Evolutionary conservation across 2,329 filamentous ascomycete species (phyloP), one percentile per base, ranked within the genome.

Genomic region (Talaromyces atroroseus): DNA sequence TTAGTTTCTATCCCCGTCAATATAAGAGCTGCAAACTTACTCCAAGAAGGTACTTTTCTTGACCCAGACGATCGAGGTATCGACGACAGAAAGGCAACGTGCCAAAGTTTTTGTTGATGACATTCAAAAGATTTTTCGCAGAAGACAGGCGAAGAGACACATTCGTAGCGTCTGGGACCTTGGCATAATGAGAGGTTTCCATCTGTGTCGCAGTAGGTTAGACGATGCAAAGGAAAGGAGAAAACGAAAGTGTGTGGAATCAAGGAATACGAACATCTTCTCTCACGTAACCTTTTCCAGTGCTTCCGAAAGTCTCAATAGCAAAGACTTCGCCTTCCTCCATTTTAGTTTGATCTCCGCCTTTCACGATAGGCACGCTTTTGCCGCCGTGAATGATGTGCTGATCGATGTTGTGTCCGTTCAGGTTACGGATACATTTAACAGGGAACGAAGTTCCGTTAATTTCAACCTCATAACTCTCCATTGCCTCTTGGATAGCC

Each of bases 81-180:
- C 92, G 85, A 61, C 92, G 82, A 73, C 90, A 96, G 74, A 91
- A 97, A 1, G 91, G 91, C 64, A 97, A 75, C 1, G 91, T 96
- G 62, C 90, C 90, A 71, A 96, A 97, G 75, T 96, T 96, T 81
- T 95, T 95, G 76, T 90, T 94, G 73, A 97, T 96, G 32, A 90
- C 87, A 66, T 82, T 94, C 63, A 96, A 79, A 56, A 97, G 79
- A 56, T 85, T 87, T 78, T 92, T 94, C 58, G 92, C 92, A 47
- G 90, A 95, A 45, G 86, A 84, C 50, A 95, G 77, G 51, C 89
- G 83, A 58, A 96, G 77, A 58, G 89, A 83, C 7, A 89, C 85
- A 68, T 90, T 89, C 50, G 86, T 83, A 3, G 86, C 86, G 70
- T 95, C 87, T 34, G 78, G 73, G 60, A 82, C 79, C 71, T 88